Evolutionary conservation across 2,329 filamentous ascomycete species (phyloP), one percentile per base, ranked within the genome.

Genomic region (Chaetomiaceae sp.): DNA sequence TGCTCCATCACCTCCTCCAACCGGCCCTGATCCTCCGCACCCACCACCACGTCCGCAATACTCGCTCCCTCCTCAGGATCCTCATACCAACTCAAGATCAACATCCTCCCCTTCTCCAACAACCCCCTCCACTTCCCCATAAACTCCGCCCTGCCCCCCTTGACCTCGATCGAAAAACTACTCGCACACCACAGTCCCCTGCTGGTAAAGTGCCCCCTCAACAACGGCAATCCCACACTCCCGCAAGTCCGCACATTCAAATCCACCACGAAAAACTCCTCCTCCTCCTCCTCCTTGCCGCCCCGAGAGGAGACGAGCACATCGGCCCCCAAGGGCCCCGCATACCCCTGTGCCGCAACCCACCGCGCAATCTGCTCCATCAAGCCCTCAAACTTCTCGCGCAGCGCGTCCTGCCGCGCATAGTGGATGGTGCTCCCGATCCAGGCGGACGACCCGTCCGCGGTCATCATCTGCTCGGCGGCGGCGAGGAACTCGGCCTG

Each of bases 401-500:
- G 40, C 20, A 72, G 59, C n/a, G 57, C 48, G 2, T 62, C 56
- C 44, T 72, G 69, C 18, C 54, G 59, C 1, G 44, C 29, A 50
- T 70, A 71, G 34, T 65, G 48, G 48, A 71, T 70, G 1, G 59
- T 69, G 43, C 65, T 67, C 5, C 69, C 67, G 10, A 67, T 59
- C 66, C 66, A 72, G 3, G 67, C 62, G 9, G 62, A 65, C 5
- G 18, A 64, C n/a, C 58, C 59, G 37, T 53, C 60, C 36, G 66
- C 62, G n/a, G 61, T 64, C 54, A 51, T 21, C 16, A 70, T 65
- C 61, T 72, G 69, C 51, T 67, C 63, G 23, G 69, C 66, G 0
- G 64, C 65, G 7, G 64, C 67, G 1, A 71, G 53, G 44, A 70
- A 69, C 2, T 64, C 53, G 0, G 64, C 57, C 3, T 55, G 58